A percentile compares a stretch with the other conserved stretches of the same genome.
These are phyloP conservation scores for Lasiosphaeria ovina DNA, from an alignment of 495 filamentous ascomycete species.

Conservation along the genomic window DNA sequence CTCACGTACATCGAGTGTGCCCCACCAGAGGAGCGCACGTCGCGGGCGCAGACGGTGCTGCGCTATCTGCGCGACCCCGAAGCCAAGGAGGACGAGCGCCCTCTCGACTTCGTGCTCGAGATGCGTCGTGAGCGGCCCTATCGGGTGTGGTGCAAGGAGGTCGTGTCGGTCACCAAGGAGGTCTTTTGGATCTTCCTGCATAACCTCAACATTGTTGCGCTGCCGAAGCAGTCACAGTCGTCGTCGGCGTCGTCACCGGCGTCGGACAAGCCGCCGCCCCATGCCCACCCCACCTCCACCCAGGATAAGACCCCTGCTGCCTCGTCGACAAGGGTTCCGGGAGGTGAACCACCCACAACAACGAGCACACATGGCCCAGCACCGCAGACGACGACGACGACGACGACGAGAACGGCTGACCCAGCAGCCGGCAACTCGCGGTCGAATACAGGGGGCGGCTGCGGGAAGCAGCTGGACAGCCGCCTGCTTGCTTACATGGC, in stretches of 20 bases:
- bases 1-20: constrained; percentile 76
- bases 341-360: background rate
- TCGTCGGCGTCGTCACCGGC: constrained; percentile 20
- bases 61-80: constrained; percentile 78
- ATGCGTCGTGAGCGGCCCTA: constrained; percentile 89
- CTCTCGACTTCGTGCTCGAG: constrained; percentile 80
- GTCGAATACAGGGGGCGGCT: background rate
- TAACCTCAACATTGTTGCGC: constrained; percentile 79
- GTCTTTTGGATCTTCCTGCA: constrained; percentile 99
- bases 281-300: background rate
- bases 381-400: constrained; percentile 9
- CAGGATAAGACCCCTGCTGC: background rate
- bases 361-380: background rate
- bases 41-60: constrained; percentile 67
- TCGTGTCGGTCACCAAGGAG: constrained; percentile 89
- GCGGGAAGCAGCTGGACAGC: constrained; percentile 31
- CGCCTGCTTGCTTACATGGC: constrained; percentile 52
- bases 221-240: constrained; percentile 26
- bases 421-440: too few species aligned
- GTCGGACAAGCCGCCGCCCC: constrained; percentile 21
- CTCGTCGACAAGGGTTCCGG: too few species aligned
- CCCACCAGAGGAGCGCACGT: constrained; percentile 49
- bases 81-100: constrained; percentile 68
- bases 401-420: constrained; percentile 5
- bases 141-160: constrained; percentile 89